These are phyloP conservation scores for Globisporangium irregulare DNA, from an alignment of 352 stramenopile species.

Conservation along the genomic window DNA sequence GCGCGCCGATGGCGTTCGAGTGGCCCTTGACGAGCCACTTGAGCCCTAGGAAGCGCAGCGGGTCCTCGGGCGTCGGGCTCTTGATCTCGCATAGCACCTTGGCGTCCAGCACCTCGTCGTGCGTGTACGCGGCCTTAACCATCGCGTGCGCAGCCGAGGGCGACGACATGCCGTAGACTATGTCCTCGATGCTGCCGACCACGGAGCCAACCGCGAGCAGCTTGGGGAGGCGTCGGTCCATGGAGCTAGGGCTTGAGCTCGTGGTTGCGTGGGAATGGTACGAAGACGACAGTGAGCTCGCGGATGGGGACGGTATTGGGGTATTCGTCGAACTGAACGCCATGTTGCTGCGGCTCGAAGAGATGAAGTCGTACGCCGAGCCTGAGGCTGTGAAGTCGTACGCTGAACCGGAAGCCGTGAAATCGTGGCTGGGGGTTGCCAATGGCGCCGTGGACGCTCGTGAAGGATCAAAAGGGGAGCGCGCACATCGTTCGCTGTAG, in stretches of 20 bases:
- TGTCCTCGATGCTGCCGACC: conserved; percentile 45
- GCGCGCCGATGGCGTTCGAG: conserved; percentile 17
- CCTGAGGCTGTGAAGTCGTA: neutral
- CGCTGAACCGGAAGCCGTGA: neutral
- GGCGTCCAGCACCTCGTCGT: conserved; percentile 34
- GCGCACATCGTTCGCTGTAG: conserved; percentile 35
- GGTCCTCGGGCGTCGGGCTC: conserved; percentile 27
- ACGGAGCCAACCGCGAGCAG: conserved; percentile 42
- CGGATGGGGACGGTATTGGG: neutral
- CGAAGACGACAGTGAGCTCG: neutral
- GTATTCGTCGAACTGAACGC: neutral
- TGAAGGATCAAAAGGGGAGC: neutral
- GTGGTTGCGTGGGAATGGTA: neutral
- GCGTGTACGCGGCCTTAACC: conserved; percentile 34
- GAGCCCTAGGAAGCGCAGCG: conserved; percentile 48
- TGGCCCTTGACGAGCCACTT: conserved; percentile 32
- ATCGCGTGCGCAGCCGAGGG: conserved; percentile 31
- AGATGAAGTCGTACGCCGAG: conserved; percentile 2
- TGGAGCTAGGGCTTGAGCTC: neutral
- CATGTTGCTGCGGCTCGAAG: neutral
- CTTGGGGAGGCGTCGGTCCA: conserved; percentile 15
- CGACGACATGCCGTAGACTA: conserved; percentile 41
- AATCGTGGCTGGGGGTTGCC: neutral
- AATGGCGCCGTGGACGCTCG: neutral
- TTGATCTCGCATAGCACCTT: conserved; percentile 40